Evolutionary conservation across 1,139 yeast genomes (phyloP).

Genomic region (Diutina neorugosa): DNA sequence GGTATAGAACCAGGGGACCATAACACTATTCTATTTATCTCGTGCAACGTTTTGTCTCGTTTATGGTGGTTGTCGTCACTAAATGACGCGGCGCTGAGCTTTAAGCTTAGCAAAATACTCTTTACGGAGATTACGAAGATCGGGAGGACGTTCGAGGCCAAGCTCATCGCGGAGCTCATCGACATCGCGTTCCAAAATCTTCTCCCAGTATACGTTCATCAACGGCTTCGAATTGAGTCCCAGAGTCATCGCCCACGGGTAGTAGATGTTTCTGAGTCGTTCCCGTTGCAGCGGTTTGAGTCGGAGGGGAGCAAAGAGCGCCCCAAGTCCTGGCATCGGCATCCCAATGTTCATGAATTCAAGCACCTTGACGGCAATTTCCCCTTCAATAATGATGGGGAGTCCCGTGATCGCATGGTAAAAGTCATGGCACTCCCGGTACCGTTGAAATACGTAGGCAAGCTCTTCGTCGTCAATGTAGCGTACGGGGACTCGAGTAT

Average conservation of each 20-base stretch:
- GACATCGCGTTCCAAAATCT: constrained; percentile 60
- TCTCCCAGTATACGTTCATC: constrained; percentile 91
- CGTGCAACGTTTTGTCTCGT: no score
- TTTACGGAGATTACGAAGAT: constrained; percentile 53
- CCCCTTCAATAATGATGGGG: constrained; percentile 91
- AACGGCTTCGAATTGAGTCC: constrained; percentile 68
- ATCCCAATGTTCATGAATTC: constrained; percentile 89
- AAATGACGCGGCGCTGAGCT: constrained; percentile 4
- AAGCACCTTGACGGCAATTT: constrained; percentile 81
- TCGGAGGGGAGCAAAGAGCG: constrained; percentile 71
- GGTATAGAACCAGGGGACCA: neutral
- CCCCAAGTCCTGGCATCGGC: constrained; percentile 94
- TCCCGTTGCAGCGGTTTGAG: constrained; percentile 39
- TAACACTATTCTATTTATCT: no score
- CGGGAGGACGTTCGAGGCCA: constrained; percentile 66
- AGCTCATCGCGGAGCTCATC: constrained; percentile 60
- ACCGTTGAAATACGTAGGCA: constrained; percentile 84
- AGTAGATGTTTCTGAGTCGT: constrained; percentile 50
- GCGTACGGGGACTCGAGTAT: constrained; percentile 78
- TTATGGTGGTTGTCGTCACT: neutral
- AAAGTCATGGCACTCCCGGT: constrained; percentile 94
- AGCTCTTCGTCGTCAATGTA: constrained; percentile 84
- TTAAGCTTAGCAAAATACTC: constrained; percentile 23
- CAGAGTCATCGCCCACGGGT: constrained; percentile 81
- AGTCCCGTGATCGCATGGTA: constrained; percentile 87